Base-by-base conservation (phyloP, 108 stramenopile genomes). In the Skeletonema potamos region DNA sequence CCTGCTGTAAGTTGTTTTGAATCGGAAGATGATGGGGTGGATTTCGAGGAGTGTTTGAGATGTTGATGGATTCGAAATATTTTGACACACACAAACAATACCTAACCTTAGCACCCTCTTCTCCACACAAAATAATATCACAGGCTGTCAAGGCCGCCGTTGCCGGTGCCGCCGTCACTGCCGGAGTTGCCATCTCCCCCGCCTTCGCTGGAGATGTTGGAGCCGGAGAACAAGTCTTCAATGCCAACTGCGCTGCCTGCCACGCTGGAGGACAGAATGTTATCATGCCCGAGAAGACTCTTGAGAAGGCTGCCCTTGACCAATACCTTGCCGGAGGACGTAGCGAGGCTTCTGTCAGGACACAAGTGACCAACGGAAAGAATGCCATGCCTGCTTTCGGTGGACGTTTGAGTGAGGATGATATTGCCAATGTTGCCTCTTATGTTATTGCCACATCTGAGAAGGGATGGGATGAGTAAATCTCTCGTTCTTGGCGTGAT, bases 331-430 rank as follows among this genome's bases (percentile, higher is more conserved):
- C 90, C 27, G 93, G 93, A 30, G 93, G 93, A 78, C 85, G 86
- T 48, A 87, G 83, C 83, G 93, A 88, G 82, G 82, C 84, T 68
- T 64, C 92, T 17, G 84, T 96, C 68, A 83, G 89, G 46, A 91
- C 84, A 48, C 96, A 96, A 71, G 93, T 96, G 26, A 94, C 92
- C 75, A 94, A 94, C 83, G 96, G 96, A 87, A 96, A 96, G 91
- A 96, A 96, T 82, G 93, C 92, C 64, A 97, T 97, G 96, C 96
- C 96, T 78, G 92, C 96, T 54, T 97, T 97, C 71, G 96, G 96
- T 27, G 96, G 96, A 86, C 92, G 96, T 86, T 84, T 97, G 29
- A 65, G 70, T 27, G 96, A 97, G 27, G 91, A 91, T 22, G 90
- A 93, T 30, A 97, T 97, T 73, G 87, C 83, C 64, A 83, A 94